Evolutionary conservation across 805 yeast genomes (phyloP).

Genomic region (Cyberlindnera mycetangii): DNA sequence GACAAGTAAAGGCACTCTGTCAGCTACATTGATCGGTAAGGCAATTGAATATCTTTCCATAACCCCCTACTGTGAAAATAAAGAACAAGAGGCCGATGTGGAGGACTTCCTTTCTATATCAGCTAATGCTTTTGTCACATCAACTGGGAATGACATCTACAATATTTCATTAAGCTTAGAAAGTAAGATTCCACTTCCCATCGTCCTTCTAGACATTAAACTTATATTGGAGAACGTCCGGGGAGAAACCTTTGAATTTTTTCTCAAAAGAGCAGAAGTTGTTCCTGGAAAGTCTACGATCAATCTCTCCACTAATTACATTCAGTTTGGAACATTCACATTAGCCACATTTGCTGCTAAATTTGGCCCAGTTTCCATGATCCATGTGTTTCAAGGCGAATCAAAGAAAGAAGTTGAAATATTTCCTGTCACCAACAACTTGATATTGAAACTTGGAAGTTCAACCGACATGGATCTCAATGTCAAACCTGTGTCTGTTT

Average conservation of each 20-base stretch:
- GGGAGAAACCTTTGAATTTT: conserved; percentile 14
- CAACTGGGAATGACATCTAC: conserved; percentile 16
- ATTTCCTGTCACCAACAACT: conserved; percentile 16
- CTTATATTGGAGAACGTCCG: conserved; percentile 22
- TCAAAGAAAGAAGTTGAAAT: conserved; percentile 8
- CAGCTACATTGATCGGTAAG: conserved; percentile 6
- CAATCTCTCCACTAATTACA: conserved; percentile 26
- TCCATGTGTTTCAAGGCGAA: conserved; percentile 19
- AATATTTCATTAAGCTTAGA: conserved; percentile 8
- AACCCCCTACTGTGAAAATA: background rate
- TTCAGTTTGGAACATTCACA: conserved; percentile 36
- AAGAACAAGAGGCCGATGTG: conserved; percentile 3
- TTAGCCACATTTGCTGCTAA: conserved; percentile 27
- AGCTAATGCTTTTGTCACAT: conserved; percentile 7
- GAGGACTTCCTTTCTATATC: conserved; percentile 13
- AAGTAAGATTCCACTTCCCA: conserved; percentile 4
- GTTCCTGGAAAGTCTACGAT: conserved; percentile 5
- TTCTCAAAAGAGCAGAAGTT: background rate
- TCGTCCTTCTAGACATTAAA: conserved; percentile 12
- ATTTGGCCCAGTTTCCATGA: conserved; percentile 27
- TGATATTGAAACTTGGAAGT: conserved; percentile 16
- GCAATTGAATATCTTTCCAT: conserved; percentile 8
- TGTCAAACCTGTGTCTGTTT: conserved; percentile 20
- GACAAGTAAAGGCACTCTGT: background rate
- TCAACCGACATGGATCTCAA: conserved; percentile 20